Evolutionary conservation across 2,329 filamentous ascomycete species (phyloP).

Genomic region (Beauveria asiatica): DNA sequence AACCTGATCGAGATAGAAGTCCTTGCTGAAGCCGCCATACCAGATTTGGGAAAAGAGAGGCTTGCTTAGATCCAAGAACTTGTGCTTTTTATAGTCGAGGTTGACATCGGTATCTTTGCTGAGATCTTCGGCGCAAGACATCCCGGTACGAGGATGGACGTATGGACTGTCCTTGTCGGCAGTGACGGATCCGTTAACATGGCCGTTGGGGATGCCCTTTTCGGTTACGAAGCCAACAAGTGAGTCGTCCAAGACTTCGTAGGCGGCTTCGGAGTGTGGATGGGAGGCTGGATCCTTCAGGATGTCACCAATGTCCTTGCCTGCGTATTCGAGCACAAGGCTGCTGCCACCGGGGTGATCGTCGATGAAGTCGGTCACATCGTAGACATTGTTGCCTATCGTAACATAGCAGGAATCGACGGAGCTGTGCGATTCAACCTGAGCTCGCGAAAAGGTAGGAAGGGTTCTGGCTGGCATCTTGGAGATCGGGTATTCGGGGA

Average conservation of each 20-base stretch:
- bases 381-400: slow-evolving; percentile 82
- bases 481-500: not conserved
- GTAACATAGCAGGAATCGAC: slow-evolving; percentile 87
- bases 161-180: slow-evolving; percentile 21
- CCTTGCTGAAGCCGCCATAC: slow-evolving; percentile 78
- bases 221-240: slow-evolving; percentile 72
- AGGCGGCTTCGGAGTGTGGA: slow-evolving; percentile 82
- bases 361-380: slow-evolving; percentile 84
- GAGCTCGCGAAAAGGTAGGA: slow-evolving; percentile 70
- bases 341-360: slow-evolving; percentile 87
- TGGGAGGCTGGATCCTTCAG: slow-evolving; percentile 79
- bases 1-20: slow-evolving; percentile 96
- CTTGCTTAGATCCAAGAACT: slow-evolving; percentile 82
- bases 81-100: slow-evolving; percentile 78
- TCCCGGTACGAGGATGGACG: slow-evolving; percentile 64
- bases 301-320: slow-evolving; percentile 76
- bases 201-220: slow-evolving; percentile 33
- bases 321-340: slow-evolving; percentile 80
- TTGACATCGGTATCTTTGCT: slow-evolving; percentile 71
- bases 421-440: slow-evolving; percentile 75
- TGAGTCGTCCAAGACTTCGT: slow-evolving; percentile 85
- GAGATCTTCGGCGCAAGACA: slow-evolving; percentile 83
- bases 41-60: slow-evolving; percentile 85
- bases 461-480: slow-evolving; percentile 73
- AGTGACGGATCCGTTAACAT: slow-evolving; percentile 20